Base-by-base conservation (phyloP, 495 filamentous ascomycete species). In the Gamarada debralockiae region DNA sequence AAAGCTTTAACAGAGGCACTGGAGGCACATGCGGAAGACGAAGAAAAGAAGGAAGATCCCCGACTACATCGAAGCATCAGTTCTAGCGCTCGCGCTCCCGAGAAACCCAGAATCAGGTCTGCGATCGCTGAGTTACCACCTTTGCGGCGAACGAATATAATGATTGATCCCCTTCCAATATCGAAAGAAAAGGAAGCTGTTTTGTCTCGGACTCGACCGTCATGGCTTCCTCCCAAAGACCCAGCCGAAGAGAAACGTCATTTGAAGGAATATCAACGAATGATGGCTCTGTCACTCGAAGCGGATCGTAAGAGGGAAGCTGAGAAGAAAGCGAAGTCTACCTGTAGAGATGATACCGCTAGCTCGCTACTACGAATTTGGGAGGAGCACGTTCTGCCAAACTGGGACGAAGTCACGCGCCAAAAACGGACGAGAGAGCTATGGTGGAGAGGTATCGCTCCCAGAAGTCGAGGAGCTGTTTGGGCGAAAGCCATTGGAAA, bases 161-260 rank as follows among this genome's bases (percentile, higher is more conserved):
- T 97, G 87, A 95, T 97, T 53, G 93, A 98, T 66, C 93, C 93
- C 7, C 70, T 98, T 51, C 95, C 92, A 1, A 85, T 95, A 31
- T 96, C 92, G 60, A 95, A 91, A 70, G 93, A 98, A 73, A 98
- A 98, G 69, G 90, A 96, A 59, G 90, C 87, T 36, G 87, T 96
- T 5, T 71, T 98, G 17, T 90, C 89, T 18, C 78, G 95, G 37
- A 98, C 93, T 12, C 80, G 93, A 23, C 93, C 93, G 0, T 92
- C 87, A 34, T 98, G 93, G 93, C 74, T 98, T 14, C 93, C 93
- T 6, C 93, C 93, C 0, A 97, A 98, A 69, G 83, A 89, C 54
- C 90, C 88, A 22, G 89, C 86, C 43, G 93, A 98, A 66, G 93
- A 98, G 68, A 92, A 82, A 66, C 85, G 83, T 50, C 93, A 98